Evolutionary conservation across 2,329 filamentous ascomycete genomes (phyloP), one percentile per base, ranked within the genome.

Genomic region (Venturia aucupariae): DNA sequence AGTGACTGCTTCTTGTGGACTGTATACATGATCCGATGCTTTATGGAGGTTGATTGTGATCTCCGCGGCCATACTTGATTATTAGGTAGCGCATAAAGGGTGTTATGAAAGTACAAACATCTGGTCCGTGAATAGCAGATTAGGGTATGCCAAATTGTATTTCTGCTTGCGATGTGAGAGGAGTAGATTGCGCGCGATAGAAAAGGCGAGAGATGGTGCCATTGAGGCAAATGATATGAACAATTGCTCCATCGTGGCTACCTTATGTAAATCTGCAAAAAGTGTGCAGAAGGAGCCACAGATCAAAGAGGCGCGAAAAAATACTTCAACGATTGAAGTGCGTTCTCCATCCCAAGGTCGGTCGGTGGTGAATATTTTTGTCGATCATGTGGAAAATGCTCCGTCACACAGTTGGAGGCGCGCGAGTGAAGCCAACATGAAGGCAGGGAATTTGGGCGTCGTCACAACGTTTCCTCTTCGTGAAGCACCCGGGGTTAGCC

Each of bases 1-100:
- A 41, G 30, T 17, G 30, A 63, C 62, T 24, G 19, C n/a, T 24
- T 63, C 62, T 32, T n/a, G 32, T 41, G 62, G 62, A n/a, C 48
- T 38, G 24, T 63, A 63, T 22, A 63, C 35, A 24, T 57, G 62
- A n/a, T 46, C 30, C 19, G 32, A 39, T n/a, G 62, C 24, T 30
- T 63, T 44, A 17, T 57, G 30, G 19, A 63, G 51, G 30, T 24
- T 44, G 62, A 63, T 57, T 17, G 19, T 11, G 30, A 63, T 35
- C 51, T 63, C 62, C 59, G 59, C 59, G 27, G 51, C 51, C 51
- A 57, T 57, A n/a, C 17, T 57, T 32, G 17, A 35, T 15, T 35
- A 35, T 15, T 35, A 35, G 11, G 51, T 57, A 57, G 51, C 30
- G 30, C 51, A 57, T 57, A 35, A 22, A 30, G 51, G 27, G 24